Conservation (phyloP, 495 filamentous ascomycete species). For the Tuber calosporum region DNA sequence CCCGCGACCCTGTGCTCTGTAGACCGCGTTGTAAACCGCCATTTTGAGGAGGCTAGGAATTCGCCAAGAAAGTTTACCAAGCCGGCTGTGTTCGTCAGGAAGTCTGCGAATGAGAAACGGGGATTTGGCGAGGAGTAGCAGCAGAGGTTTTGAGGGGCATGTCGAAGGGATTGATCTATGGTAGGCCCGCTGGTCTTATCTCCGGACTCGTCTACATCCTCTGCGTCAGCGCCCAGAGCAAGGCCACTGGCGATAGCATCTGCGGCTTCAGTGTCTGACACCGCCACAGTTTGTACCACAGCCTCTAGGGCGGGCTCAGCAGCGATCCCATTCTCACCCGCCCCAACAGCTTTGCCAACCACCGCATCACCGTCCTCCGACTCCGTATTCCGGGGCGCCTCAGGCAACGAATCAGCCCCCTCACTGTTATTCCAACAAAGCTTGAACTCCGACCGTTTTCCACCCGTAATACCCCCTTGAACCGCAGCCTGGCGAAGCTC, state of each 20-base stretch:
- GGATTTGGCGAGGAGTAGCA: background rate
- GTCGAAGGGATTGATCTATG: background rate
- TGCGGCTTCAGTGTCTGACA: background rate
- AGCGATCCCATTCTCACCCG: background rate
- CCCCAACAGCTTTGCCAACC: background rate
- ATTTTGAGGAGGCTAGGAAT: background rate
- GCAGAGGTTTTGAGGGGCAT: background rate
- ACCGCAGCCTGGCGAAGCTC: conserved; percentile 24
- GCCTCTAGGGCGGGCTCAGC: background rate
- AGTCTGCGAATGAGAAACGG: background rate
- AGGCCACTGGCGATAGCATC: background rate
- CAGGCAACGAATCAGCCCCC: background rate
- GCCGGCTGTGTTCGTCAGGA: background rate
- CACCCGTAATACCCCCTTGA: conserved; percentile 37
- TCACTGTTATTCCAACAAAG: conserved; percentile 16
- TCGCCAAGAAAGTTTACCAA: background rate
- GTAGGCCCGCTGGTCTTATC: background rate
- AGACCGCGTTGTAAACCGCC: background rate
- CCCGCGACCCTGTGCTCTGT: background rate
- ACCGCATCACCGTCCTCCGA: background rate
- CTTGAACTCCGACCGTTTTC: conserved; percentile 33
- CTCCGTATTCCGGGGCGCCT: background rate
- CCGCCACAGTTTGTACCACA: background rate
- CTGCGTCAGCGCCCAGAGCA: too few species aligned
- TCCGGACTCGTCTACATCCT: background rate